Evolutionary conservation across 2,329 filamentous ascomycete species (phyloP), one percentile per base, ranked within the genome.

Genomic region (Penicillium sp.): DNA sequence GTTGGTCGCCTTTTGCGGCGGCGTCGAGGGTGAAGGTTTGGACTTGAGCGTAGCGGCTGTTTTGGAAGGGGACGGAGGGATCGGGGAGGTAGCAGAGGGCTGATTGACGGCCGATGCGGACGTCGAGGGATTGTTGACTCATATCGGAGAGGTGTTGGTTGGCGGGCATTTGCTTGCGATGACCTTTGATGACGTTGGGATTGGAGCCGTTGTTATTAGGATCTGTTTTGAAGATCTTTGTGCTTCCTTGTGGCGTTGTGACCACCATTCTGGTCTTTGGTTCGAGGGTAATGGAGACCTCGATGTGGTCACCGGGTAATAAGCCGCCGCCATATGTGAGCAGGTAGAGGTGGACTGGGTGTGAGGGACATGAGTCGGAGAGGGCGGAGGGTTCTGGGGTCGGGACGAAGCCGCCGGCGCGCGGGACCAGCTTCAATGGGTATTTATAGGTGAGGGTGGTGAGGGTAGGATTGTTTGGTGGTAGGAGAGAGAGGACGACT

Each of bases 291-390:
- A 96, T 82, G 18, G 79, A 78, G 24, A 99, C 83, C 66, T 87
- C 80, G 71, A 97, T 88, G 59, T 83, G 80, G 72, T 99, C 94
- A 40, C 92, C 92, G 11, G 88, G 90, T 1, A 99, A 89, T 13
- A 99, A 84, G 2, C 94, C 94, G 41, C 94, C 94, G 46, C 94
- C 94, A 70, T 97, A 99, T 0, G 92, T 96, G 45, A 99, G 82
- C 36, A 97, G 81, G 69, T 96, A 97, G 39, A 96, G 86, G 31
- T 94, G 84, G 8, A 92, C 82, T 53, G 89, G 89, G 59, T 67
- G 72, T 39, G 72, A 75, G 32, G 71, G 72, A 43, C 65, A 64
- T 34, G 59, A 59, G 11, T 63, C 58, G 8, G 62, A 59, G 31
- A 57, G 39, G 31, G 55, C 43, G 13, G 34, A 65, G 52, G 47